These are phyloP conservation scores for Quillaja saponaria DNA, from an alignment of 306 rosid species.

Conservation along the genomic window DNA sequence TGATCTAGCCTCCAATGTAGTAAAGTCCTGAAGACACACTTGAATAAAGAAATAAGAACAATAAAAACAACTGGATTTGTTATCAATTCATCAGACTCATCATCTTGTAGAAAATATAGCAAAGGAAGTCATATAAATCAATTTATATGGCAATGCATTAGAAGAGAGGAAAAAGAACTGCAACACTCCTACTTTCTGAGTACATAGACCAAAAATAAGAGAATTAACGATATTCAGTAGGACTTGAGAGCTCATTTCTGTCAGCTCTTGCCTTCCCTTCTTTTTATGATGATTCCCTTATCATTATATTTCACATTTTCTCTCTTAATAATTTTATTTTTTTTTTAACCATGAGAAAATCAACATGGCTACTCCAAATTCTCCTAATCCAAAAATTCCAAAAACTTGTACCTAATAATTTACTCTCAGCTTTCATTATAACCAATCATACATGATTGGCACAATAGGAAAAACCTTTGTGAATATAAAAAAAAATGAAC, in stretches of 20 bases:
- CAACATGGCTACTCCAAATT: too few species aligned
- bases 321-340: too few species aligned
- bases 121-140: conserved; percentile 29
- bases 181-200: conserved; percentile 2
- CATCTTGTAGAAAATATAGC: conserved; percentile 64
- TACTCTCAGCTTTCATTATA: neutral
- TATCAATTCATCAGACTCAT: conserved; percentile 61
- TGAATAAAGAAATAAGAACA: conserved; percentile 14
- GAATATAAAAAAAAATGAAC: neutral
- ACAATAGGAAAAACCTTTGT: neutral
- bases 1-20: conserved; percentile 17
- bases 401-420: too few species aligned
- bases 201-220: neutral
- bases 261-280: too few species aligned
- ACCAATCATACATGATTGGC: neutral
- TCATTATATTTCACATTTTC: too few species aligned
- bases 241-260: too few species aligned
- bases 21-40: neutral
- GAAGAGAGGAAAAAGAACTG: conserved; percentile 12
- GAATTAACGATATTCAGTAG: too few species aligned
- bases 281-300: too few species aligned
- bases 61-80: conserved; percentile 63
- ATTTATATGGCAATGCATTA: conserved; percentile 2
- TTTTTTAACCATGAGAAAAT: too few species aligned
- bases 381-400: too few species aligned